phyloP scores from a whole-genome alignment of 805 yeast genomes.

The Candida multigemmis region DNA sequence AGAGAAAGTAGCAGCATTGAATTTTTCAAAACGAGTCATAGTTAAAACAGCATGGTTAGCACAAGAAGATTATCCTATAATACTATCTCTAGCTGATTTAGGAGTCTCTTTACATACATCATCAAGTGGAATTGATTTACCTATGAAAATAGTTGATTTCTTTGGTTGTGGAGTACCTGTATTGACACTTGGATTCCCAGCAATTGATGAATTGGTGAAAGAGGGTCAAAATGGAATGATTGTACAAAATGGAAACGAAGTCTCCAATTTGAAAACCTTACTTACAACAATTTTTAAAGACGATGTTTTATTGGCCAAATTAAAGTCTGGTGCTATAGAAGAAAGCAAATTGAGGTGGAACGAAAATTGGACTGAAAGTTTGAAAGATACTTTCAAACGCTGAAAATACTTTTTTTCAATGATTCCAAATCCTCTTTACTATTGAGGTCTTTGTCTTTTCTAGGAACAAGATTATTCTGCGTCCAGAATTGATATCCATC shows the following conservation, averaged over 20 bases:
- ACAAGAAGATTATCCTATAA: slow-evolving; percentile 67
- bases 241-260: slow-evolving; percentile 11
- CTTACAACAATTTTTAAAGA: slow-evolving; percentile 17
- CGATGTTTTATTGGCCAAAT: slow-evolving; percentile 18
- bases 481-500: slow-evolving; percentile 46
- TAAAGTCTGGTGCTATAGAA: slow-evolving; percentile 62
- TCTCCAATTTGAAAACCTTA: slow-evolving; percentile 1
- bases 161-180: slow-evolving; percentile 96
- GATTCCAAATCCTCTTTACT: slow-evolving; percentile 15
- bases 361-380: slow-evolving; percentile 51
- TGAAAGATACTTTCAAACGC: slow-evolving; percentile 24
- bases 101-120: slow-evolving; percentile 90
- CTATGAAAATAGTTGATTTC: slow-evolving; percentile 95
- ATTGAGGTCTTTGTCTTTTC: slow-evolving; percentile 22
- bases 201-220: slow-evolving; percentile 68
- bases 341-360: slow-evolving; percentile 73
- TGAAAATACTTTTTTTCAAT: slow-evolving; percentile 6
- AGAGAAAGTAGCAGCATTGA: slow-evolving; percentile 31
- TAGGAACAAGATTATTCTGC: slow-evolving; percentile 11
- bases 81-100: slow-evolving; percentile 70
- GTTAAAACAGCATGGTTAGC: slow-evolving; percentile 70
- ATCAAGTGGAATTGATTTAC: slow-evolving; percentile 87
- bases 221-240: slow-evolving; percentile 62
- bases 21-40: slow-evolving; percentile 39
- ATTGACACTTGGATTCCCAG: slow-evolving; percentile 65